Conservation (phyloP, 768 basidiomycete species). For the Tulasnella sp. region DNA sequence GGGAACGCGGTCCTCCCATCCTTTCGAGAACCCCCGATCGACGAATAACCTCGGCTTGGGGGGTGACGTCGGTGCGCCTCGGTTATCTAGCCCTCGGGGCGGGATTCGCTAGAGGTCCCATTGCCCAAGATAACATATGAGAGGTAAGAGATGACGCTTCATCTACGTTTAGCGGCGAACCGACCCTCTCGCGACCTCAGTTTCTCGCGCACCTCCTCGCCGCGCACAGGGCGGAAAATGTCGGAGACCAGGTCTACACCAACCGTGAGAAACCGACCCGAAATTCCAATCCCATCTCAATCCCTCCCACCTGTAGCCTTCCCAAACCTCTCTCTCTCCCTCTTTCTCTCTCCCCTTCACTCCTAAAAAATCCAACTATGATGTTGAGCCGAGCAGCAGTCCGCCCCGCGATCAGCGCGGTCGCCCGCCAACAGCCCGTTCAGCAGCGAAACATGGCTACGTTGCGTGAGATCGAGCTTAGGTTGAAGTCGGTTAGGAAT, state of each 20-base stretch:
- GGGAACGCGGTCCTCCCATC: too few relatives aligned
- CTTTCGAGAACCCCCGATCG: too few relatives aligned
- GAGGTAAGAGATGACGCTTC: neutral
- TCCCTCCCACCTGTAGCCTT: neutral
- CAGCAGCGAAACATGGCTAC: slow-evolving; percentile 68
- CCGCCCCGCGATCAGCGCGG: slow-evolving; percentile 42
- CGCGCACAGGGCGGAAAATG: neutral
- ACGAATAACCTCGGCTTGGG: too few relatives aligned
- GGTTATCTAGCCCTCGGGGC: too few relatives aligned
- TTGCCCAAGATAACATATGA: neutral
- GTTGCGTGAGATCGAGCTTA: slow-evolving; percentile 92
- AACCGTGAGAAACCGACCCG: neutral
- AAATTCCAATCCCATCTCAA: neutral
- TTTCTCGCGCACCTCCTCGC: neutral
- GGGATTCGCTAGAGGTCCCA: too few relatives aligned
- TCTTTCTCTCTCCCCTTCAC: neutral
- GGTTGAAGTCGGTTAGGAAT: slow-evolving; percentile 93
- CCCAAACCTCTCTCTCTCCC: neutral
- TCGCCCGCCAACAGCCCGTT: slow-evolving; percentile 42
- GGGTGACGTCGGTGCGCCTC: too few relatives aligned
- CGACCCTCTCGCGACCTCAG: neutral
- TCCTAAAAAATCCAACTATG: slow-evolving; percentile 12
- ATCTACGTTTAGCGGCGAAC: neutral
- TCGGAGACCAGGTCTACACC: neutral
- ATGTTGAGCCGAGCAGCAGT: slow-evolving; percentile 50